These are phyloP conservation scores for Pseudogymnoascus sp. DNA, from an alignment of 2,329 filamentous ascomycete species.

Conservation along the genomic window DNA sequence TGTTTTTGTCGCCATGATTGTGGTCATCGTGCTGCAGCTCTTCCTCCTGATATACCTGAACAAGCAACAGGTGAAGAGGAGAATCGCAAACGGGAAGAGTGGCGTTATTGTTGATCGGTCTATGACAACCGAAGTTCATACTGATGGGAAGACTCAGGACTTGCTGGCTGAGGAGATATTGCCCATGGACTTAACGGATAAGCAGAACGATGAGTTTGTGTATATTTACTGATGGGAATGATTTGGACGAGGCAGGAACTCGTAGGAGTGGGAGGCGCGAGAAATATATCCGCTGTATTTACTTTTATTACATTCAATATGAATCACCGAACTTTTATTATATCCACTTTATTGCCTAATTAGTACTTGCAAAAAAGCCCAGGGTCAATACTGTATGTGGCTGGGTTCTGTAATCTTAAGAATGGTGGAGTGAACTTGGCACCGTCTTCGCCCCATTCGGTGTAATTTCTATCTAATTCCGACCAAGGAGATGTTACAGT, in stretches of 20 bases:
- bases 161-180: neutral
- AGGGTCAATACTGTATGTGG: neutral
- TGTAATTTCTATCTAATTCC: neutral
- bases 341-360: neutral
- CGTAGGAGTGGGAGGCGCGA: neutral
- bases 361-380: neutral
- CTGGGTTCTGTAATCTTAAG: neutral
- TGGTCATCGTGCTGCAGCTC: slow-evolving; percentile 47
- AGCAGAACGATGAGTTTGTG: slow-evolving; percentile 62
- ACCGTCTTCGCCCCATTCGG: neutral
- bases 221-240: slow-evolving; percentile 46
- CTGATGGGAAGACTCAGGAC: neutral
- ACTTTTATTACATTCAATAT: neutral
- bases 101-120: slow-evolving; percentile 53
- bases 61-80: slow-evolving; percentile 45
- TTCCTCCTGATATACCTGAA: slow-evolving; percentile 51
- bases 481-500: neutral
- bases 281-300: neutral
- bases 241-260: neutral
- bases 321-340: neutral
- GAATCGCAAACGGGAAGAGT: slow-evolving; percentile 54
- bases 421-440: neutral
- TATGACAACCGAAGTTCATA: slow-evolving; percentile 41
- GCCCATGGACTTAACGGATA: slow-evolving; percentile 56
- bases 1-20: slow-evolving; percentile 48